Evolutionary conservation across 2,329 filamentous ascomycete genomes (phyloP).

Genomic region (Cryphonectria naterciae): DNA sequence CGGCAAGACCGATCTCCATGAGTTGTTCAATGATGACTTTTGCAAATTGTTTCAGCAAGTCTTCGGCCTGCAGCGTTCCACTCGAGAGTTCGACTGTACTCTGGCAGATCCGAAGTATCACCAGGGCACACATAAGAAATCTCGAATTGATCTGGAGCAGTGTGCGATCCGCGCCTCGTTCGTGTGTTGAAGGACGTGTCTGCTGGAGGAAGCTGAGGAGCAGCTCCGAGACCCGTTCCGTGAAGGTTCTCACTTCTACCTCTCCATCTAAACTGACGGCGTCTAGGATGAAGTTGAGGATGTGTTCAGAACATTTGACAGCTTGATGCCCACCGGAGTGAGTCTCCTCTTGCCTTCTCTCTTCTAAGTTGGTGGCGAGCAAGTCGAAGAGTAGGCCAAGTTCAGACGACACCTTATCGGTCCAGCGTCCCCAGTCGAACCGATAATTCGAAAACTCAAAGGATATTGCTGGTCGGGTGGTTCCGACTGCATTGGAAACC

Average conservation of each 20-base stretch:
- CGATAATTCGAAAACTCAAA: conserved; percentile 53
- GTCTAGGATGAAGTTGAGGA: conserved; percentile 52
- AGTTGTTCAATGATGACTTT: conserved; percentile 46
- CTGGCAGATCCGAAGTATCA: conserved; percentile 50
- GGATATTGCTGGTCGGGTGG: conserved; percentile 40
- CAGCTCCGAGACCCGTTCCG: conserved; percentile 48
- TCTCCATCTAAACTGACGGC: conserved; percentile 45
- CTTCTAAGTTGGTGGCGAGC: conserved; percentile 51
- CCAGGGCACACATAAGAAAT: conserved; percentile 43
- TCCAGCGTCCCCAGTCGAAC: conserved; percentile 61
- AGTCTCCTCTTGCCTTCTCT: conserved; percentile 30
- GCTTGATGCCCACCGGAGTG: conserved; percentile 26
- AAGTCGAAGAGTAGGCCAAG: conserved; percentile 65
- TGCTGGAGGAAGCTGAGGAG: conserved; percentile 34
- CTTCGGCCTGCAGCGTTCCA: conserved; percentile 52
- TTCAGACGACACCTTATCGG: conserved; percentile 63
- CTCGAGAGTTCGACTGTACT: conserved; percentile 36
- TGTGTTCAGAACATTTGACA: conserved; percentile 42
- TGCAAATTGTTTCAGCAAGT: conserved; percentile 49
- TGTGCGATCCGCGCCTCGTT: conserved; percentile 35
- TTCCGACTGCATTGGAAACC: conserved; percentile 18
- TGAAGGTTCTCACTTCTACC: conserved; percentile 45
- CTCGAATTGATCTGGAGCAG: conserved; percentile 44
- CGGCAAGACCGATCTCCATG: conserved; percentile 46
- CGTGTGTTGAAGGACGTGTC: conserved; percentile 13